Conservation (phyloP, 306 rosid species). For the Ormosia emarginata region DNA sequence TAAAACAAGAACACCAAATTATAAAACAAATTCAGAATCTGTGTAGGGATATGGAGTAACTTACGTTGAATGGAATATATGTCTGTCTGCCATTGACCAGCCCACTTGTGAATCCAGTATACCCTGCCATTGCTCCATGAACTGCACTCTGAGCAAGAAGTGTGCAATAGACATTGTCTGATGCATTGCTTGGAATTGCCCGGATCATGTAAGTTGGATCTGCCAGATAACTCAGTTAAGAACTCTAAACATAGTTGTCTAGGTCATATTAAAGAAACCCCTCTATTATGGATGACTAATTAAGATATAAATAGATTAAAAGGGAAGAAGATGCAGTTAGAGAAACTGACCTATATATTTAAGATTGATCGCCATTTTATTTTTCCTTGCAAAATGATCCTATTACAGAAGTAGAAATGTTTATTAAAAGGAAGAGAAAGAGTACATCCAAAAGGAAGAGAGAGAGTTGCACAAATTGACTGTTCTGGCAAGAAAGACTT, state of each 20-base stretch:
- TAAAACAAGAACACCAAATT: background rate
- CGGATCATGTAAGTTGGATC: constrained; percentile 98
- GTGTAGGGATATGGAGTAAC: constrained; percentile 3
- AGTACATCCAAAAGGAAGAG: background rate
- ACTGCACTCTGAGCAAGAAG: constrained; percentile 91
- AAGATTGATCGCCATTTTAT: constrained; percentile 54
- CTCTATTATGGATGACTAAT: background rate
- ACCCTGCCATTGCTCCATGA: constrained; percentile 96
- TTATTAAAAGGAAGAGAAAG: background rate
- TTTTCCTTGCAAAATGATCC: constrained; percentile 57
- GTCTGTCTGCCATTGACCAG: constrained; percentile 87
- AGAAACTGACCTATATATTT: constrained; percentile 73
- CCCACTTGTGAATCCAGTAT: constrained; percentile 71
- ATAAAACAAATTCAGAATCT: background rate
- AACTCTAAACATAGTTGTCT: background rate
- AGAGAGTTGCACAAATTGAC: constrained; percentile 11
- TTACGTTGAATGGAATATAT: constrained; percentile 77
- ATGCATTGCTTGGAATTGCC: constrained; percentile 85
- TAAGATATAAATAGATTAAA: constrained; percentile 8
- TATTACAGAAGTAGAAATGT: constrained; percentile 24
- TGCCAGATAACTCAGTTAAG: constrained; percentile 31
- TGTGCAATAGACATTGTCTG: constrained; percentile 87
- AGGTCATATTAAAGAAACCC: background rate
- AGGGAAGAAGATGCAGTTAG: background rate
- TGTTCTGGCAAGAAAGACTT: background rate